phyloP scores from a whole-genome alignment of 2,329 filamentous ascomycete species.

The Atkinsonella hypoxylon region DNA sequence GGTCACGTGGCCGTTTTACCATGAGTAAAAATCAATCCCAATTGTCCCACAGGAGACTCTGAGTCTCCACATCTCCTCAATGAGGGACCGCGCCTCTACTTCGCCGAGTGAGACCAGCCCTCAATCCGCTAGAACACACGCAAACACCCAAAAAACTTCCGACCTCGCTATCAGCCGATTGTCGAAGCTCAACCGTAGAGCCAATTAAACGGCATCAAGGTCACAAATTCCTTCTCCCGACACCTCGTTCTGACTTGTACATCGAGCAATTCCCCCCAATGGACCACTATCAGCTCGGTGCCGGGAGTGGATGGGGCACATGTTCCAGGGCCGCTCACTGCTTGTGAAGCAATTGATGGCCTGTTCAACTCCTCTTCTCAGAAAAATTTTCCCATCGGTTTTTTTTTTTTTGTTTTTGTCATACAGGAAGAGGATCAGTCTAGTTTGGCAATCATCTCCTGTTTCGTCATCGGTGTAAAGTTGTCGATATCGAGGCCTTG shows the following conservation, averaged over 20 bases:
- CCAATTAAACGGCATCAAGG: slow-evolving; percentile 15
- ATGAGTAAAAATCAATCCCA: slow-evolving; percentile 6
- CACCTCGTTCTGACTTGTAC: slow-evolving; percentile 16
- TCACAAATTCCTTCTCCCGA: slow-evolving; percentile 17
- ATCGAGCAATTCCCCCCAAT: slow-evolving; percentile 11
- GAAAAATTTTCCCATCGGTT: neutral
- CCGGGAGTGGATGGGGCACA: slow-evolving; percentile 17
- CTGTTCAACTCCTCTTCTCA: slow-evolving; percentile 16
- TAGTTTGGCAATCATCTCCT: slow-evolving; percentile 95
- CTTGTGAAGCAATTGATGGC: slow-evolving; percentile 19
- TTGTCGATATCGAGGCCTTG: slow-evolving; percentile 87
- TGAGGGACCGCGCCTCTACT: slow-evolving; percentile 2
- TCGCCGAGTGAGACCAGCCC: slow-evolving; percentile 3
- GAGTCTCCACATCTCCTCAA: slow-evolving; percentile 1
- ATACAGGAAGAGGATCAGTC: slow-evolving; percentile 53
- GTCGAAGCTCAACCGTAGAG: slow-evolving; percentile 6
- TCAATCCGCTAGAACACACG: slow-evolving; percentile 13
- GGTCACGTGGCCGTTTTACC: slow-evolving; percentile 20
- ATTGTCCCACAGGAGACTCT: slow-evolving; percentile 5
- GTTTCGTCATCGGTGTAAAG: slow-evolving; percentile 80
- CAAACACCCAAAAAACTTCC: slow-evolving; percentile 7
- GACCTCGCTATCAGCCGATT: slow-evolving; percentile 12
- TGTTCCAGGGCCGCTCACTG: slow-evolving; percentile 19
- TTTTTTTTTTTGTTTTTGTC: neutral
- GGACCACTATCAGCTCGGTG: slow-evolving; percentile 17